Evolutionary conservation across 768 basidiomycete genomes (phyloP).

Genomic region (Neoboletus magnificus): DNA sequence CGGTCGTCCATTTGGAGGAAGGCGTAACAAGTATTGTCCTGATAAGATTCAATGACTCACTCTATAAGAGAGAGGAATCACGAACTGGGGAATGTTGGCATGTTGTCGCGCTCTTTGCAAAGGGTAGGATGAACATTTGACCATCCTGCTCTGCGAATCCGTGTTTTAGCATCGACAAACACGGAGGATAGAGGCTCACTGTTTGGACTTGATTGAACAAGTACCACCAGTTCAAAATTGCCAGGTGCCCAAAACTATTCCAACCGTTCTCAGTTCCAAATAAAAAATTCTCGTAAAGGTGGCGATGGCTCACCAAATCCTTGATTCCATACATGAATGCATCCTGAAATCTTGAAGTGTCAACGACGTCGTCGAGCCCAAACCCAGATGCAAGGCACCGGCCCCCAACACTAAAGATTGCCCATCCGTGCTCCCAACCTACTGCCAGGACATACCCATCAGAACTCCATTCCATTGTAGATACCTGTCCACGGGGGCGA

Average conservation of each 20-base stretch:
- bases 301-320: constrained; percentile 52
- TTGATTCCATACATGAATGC: constrained; percentile 80
- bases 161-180: neutral
- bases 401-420: constrained; percentile 85
- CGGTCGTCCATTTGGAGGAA: constrained; percentile 96
- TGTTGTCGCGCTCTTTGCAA: constrained; percentile 92
- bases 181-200: constrained; percentile 37
- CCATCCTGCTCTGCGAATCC: constrained; percentile 48
- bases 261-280: constrained; percentile 1
- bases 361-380: constrained; percentile 59
- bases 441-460: constrained; percentile 95
- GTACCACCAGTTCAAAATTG: constrained; percentile 81
- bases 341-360: constrained; percentile 67
- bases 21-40: constrained; percentile 96
- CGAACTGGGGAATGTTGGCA: constrained; percentile 87
- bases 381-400: constrained; percentile 80
- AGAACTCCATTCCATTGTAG: constrained; percentile 83
- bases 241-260: constrained; percentile 89
- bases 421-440: constrained; percentile 90
- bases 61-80: constrained; percentile 4
- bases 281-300: neutral
- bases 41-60: constrained; percentile 5
- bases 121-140: constrained; percentile 83
- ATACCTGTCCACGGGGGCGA: constrained; percentile 58
- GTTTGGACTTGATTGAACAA: constrained; percentile 53